Evolutionary conservation across 2,329 filamentous ascomycete genomes (phyloP).

Genomic region (Trichoderma cornu-damae): DNA sequence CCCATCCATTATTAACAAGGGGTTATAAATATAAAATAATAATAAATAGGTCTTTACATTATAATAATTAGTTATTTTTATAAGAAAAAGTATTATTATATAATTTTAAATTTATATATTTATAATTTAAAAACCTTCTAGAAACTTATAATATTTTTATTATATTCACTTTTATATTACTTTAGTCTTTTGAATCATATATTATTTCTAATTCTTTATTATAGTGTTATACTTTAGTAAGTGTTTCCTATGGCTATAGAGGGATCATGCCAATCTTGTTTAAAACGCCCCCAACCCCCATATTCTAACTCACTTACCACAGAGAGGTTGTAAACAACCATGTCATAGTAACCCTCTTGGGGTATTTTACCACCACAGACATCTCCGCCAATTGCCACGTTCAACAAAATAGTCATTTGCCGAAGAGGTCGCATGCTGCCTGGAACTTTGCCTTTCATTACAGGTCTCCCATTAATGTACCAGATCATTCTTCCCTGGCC

Average conservation of each 20-base stretch:
- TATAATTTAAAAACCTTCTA: too few relatives aligned
- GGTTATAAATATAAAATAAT: too few relatives aligned
- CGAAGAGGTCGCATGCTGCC: slow-evolving; percentile 48
- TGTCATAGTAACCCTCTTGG: slow-evolving; percentile 50
- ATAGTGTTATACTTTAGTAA: slow-evolving; percentile 28
- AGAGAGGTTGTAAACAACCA: slow-evolving; percentile 49
- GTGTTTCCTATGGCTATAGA: slow-evolving; percentile 30
- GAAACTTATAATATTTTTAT: too few relatives aligned
- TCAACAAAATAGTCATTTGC: slow-evolving; percentile 53
- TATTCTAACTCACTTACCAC: slow-evolving; percentile 47
- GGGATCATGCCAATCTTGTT: slow-evolving; percentile 42
- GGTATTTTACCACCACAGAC: slow-evolving; percentile 51
- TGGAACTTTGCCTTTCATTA: slow-evolving; percentile 54
- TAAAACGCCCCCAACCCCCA: slow-evolving; percentile 52
- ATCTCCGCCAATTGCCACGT: slow-evolving; percentile 59
- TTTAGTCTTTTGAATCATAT: too few relatives aligned
- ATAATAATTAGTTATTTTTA: too few relatives aligned
- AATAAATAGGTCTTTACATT: too few relatives aligned
- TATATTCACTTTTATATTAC: too few relatives aligned
- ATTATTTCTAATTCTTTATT: too few relatives aligned
- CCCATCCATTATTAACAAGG: too few relatives aligned
- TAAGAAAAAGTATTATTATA: too few relatives aligned
- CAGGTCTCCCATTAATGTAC: slow-evolving; percentile 53
- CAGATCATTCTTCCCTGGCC: slow-evolving; percentile 48
- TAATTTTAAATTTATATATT: too few relatives aligned